Conservation (phyloP, 2,329 filamentous ascomycete species). For the Botryotinia calthae region DNA sequence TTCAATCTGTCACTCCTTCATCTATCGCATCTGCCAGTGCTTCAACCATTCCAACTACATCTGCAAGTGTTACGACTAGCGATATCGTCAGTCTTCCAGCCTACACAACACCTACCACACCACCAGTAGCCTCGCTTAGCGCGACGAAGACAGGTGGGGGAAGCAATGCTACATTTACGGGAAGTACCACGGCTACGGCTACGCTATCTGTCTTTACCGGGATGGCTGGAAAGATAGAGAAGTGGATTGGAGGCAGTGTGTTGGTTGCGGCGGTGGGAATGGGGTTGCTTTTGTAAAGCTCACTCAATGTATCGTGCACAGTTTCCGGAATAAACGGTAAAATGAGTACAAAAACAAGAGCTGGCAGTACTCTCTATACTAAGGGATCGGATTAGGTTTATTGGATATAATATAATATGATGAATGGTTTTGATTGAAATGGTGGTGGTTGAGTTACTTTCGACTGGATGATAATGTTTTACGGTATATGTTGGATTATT, state of each 20-base stretch:
- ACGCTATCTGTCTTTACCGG: neutral
- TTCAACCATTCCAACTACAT: neutral
- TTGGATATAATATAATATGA: neutral
- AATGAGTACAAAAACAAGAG: neutral
- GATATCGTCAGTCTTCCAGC: neutral
- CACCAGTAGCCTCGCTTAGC: neutral
- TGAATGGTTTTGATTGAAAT: neutral
- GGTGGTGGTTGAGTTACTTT: neutral
- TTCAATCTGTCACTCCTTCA: conserved; percentile 34
- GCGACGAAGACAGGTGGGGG: conserved; percentile 1
- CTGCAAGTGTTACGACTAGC: neutral
- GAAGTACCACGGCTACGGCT: neutral
- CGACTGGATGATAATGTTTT: neutral
- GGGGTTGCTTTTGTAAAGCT: conserved; percentile 10
- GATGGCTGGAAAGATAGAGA: neutral
- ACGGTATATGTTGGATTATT: neutral
- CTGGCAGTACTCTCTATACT: neutral
- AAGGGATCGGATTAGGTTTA: neutral
- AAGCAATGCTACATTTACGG: conserved; percentile 2
- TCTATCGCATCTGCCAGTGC: neutral
- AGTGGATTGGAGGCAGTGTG: neutral
- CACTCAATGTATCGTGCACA: neutral
- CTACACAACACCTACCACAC: neutral
- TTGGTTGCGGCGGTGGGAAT: conserved; percentile 3
- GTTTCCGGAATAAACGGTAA: neutral